Conservation (phyloP, 2,329 filamentous ascomycete species). For the Cladosporium cucumerinum region DNA sequence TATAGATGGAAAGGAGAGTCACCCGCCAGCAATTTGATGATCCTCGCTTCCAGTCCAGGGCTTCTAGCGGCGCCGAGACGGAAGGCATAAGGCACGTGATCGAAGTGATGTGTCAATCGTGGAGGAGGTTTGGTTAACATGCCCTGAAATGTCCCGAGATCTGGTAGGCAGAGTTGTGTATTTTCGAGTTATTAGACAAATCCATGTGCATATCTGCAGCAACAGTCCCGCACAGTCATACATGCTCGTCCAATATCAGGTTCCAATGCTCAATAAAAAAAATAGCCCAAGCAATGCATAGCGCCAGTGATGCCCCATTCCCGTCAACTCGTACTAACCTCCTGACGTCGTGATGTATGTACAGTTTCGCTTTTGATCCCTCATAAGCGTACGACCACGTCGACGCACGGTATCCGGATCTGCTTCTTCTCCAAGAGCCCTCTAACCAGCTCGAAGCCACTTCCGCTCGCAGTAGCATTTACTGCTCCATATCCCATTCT, state of each 20-base stretch:
- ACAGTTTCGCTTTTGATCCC: neutral
- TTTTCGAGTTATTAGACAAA: neutral
- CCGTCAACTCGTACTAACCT: neutral
- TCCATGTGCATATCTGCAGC: neutral
- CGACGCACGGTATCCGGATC: conserved; percentile 88
- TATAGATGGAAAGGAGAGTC: neutral
- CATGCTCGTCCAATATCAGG: neutral
- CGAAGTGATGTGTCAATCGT: neutral
- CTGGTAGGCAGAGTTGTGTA: neutral
- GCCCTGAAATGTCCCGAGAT: neutral
- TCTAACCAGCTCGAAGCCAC: conserved; percentile 82
- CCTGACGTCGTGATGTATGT: neutral
- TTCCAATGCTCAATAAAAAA: neutral
- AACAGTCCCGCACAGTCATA: neutral
- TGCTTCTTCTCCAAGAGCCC: conserved; percentile 77
- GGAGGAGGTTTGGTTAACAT: neutral
- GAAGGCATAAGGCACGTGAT: neutral
- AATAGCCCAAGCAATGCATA: conserved; percentile 12
- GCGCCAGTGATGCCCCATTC: conserved; percentile 1
- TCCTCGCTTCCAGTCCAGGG: neutral
- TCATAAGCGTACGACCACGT: conserved; percentile 64
- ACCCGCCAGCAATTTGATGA: neutral
- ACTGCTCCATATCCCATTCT: conserved; percentile 37
- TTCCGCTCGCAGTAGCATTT: conserved; percentile 52
- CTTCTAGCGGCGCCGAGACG: conserved; percentile 1